Conservation (phyloP, 495 filamentous ascomycete species). For the Trichoderma reesei region DNA sequence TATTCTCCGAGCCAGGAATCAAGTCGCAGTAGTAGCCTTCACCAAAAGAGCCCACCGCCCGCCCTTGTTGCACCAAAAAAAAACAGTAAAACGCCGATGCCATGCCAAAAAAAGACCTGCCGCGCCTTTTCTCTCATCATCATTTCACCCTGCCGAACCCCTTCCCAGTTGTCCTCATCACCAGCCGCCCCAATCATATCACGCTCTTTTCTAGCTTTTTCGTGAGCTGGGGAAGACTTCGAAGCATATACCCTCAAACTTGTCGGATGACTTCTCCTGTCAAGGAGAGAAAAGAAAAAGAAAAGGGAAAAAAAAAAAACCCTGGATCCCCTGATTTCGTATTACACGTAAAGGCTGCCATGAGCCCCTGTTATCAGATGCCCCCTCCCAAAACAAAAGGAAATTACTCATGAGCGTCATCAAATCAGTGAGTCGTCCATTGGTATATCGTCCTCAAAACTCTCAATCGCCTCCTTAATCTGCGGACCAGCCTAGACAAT, state of each 20-base stretch:
- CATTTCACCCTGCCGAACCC: no score
- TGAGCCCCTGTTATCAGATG: conserved; percentile 10
- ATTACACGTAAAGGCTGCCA: not conserved
- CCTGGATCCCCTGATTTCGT: conserved; percentile 10
- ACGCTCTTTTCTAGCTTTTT: not conserved
- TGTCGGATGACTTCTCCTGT: not conserved
- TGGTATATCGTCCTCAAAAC: conserved; percentile 74
- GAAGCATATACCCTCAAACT: conserved; percentile 6
- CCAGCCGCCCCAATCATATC: not conserved
- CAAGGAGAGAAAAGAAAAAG: not conserved
- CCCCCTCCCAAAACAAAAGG: not conserved
- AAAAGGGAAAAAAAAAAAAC: not conserved
- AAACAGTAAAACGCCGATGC: conserved; percentile 29
- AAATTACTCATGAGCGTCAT: conserved; percentile 18
- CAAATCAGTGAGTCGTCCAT: conserved; percentile 56
- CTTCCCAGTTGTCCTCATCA: not conserved
- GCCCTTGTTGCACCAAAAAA: not conserved
- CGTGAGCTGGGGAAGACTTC: not conserved
- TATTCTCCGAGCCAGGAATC: not conserved
- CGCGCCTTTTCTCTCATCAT: not conserved
- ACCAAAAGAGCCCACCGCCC: not conserved
- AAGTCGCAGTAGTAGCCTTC: not conserved
- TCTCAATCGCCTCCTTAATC: conserved; percentile 90
- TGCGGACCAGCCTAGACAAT: conserved; percentile 64
- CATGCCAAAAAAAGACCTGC: conserved; percentile 17